phyloP scores from a whole-genome alignment of 768 basidiomycete genomes.

The Lentinula aciculospora region DNA sequence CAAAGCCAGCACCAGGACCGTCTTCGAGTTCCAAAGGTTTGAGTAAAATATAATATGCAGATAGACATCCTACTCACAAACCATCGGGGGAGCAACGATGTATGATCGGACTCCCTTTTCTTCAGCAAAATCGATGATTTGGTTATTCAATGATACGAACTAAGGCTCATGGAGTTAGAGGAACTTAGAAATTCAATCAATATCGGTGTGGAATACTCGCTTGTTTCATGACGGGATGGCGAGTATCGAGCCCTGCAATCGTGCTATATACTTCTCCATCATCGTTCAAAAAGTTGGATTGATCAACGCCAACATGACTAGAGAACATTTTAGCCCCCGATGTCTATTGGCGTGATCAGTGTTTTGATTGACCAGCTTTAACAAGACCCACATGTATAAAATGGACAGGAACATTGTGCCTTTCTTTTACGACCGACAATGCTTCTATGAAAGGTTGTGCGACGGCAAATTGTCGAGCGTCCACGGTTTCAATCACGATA shows the following conservation, averaged over 20 bases:
- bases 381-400: slow-evolving; percentile 8
- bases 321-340: slow-evolving; percentile 11
- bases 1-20: slow-evolving; percentile 10
- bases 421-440: slow-evolving; percentile 5
- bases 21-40: neutral
- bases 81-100: slow-evolving; percentile 11
- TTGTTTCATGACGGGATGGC: slow-evolving; percentile 7
- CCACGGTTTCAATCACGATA: slow-evolving; percentile 7
- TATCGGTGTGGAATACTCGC: neutral
- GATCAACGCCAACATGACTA: slow-evolving; percentile 7
- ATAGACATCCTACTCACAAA: slow-evolving; percentile 4
- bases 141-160: slow-evolving; percentile 5
- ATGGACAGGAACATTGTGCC: slow-evolving; percentile 7
- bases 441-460: slow-evolving; percentile 9
- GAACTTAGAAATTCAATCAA: neutral
- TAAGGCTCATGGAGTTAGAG: too few species aligned
- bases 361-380: neutral
- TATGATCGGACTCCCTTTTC: slow-evolving; percentile 8
- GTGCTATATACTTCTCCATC: slow-evolving; percentile 6
- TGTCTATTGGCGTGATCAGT: neutral
- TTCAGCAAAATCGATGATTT: slow-evolving; percentile 8
- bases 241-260: neutral
- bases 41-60: neutral
- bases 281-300: slow-evolving; percentile 5
- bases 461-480: slow-evolving; percentile 7